Evolutionary conservation across 2,329 filamentous ascomycete species (phyloP), one percentile per base, ranked within the genome.

Genomic region (Rutstroemia sp.): DNA sequence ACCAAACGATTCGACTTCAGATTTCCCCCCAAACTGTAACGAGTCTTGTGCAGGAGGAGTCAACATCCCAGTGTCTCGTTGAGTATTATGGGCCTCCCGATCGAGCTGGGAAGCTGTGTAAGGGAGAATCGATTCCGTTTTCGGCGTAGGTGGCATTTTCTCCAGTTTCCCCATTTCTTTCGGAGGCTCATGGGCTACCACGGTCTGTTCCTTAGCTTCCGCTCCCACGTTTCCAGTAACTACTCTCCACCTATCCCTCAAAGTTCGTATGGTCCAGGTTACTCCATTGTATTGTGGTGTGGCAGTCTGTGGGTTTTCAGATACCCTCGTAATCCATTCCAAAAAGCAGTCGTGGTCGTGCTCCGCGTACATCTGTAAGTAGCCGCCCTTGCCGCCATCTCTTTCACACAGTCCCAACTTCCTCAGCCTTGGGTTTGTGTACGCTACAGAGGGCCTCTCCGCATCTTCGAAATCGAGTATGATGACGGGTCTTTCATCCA

Each of bases 241-340:
- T 17, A 66, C 48, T 17, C 62, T 54, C 63, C 63, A 66, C 34
- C 62, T 59, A 5, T 60, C 53, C 25, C 58, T 56, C 23, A 66
- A 17, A 4, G 59, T 63, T 19, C 61, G 61, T 10, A 54, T 50
- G 14, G 58, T 57, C 64, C 63, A 66, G 58, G 46, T 47, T 5
- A 65, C 38, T 10, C 60, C 63, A 30, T 54, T 61, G 34, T 62
- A 61, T 7, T 44, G 19, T 34, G 30, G 34, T 16, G 48, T 23
- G 4, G 46, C 16, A 19, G 27, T 23, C 37, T 34, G 30, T 19
- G 25, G 46, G 19, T 42, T 19, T 9, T 48, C 21, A 25, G 39
- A 39, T 25, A 42, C 17, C 1, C 25, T 38, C n/a, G 21, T 19
- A 30, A 47, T 37, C 45, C 53, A 50, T 25, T 50, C 34, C 23